phyloP scores from a whole-genome alignment of 1,139 yeast species.

The Lodderomyces pseudojiufengensis region DNA sequence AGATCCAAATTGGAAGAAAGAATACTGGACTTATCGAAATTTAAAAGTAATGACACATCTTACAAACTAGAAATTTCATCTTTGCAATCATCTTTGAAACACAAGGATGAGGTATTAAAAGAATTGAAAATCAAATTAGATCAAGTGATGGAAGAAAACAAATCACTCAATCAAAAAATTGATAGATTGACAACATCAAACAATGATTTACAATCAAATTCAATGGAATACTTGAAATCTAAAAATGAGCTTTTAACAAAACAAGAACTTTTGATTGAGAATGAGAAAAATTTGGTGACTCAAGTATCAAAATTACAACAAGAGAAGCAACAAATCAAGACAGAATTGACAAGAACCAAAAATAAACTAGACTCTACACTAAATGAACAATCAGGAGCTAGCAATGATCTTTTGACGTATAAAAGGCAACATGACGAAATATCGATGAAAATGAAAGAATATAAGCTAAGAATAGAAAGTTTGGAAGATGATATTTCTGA shows the following conservation, averaged over 20 bases:
- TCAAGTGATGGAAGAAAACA: conserved; percentile 34
- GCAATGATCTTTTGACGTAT: conserved; percentile 53
- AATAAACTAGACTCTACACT: conserved; percentile 48
- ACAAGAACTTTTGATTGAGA: conserved; percentile 37
- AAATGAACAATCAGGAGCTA: conserved; percentile 45
- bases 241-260: conserved; percentile 38
- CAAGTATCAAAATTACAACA: conserved; percentile 38
- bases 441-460: conserved; percentile 63
- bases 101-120: conserved; percentile 48
- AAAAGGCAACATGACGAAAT: conserved; percentile 80
- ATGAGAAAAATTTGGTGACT: conserved; percentile 29
- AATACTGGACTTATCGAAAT: conserved; percentile 29
- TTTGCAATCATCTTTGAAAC: conserved; percentile 34
- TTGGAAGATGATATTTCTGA: conserved; percentile 81
- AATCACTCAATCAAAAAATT: conserved; percentile 34
- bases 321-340: conserved; percentile 51
- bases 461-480: conserved; percentile 55
- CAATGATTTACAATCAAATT: conserved; percentile 38
- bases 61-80: conserved; percentile 42
- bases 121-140: conserved; percentile 39
- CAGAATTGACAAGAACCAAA: conserved; percentile 49
- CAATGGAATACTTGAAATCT: conserved; percentile 30
- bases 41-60: conserved; percentile 38
- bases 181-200: conserved; percentile 43
- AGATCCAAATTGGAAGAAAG: conserved; percentile 25